Conservation (phyloP, 2,329 filamentous ascomycete species). For the Lasiodiplodia theobromae region DNA sequence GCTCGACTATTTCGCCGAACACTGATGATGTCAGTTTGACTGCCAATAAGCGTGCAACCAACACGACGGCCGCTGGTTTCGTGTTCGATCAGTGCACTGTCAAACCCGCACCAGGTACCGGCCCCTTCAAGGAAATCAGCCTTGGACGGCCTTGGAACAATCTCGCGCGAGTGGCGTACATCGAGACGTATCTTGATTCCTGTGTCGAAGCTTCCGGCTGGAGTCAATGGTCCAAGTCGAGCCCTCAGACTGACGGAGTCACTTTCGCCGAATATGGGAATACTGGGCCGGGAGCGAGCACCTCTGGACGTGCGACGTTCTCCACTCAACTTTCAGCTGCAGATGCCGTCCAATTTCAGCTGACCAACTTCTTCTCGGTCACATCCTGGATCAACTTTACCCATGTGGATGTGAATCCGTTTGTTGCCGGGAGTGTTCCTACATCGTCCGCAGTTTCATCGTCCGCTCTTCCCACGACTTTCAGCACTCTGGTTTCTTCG, state of each 20-base stretch:
- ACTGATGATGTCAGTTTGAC: constrained; percentile 47
- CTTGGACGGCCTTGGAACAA: constrained; percentile 59
- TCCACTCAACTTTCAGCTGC: constrained; percentile 34
- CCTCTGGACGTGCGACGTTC: constrained; percentile 44
- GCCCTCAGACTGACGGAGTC: constrained; percentile 38
- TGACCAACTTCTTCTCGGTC: constrained; percentile 50
- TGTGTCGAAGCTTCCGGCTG: constrained; percentile 67
- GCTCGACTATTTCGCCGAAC: constrained; percentile 47
- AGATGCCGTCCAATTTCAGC: constrained; percentile 48
- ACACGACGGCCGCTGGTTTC: constrained; percentile 53
- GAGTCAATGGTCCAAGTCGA: constrained; percentile 46
- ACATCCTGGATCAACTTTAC: constrained; percentile 54
- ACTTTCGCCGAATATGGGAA: constrained; percentile 60
- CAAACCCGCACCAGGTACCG: constrained; percentile 43
- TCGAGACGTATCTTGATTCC: constrained; percentile 56
- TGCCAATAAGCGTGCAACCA: constrained; percentile 49
- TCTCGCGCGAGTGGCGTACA: constrained; percentile 57
- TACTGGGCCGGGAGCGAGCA: constrained; percentile 60
- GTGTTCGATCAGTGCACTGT: constrained; percentile 61
- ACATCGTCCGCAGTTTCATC: constrained; percentile 36
- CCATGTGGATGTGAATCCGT: constrained; percentile 48
- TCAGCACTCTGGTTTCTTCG: constrained; percentile 33
- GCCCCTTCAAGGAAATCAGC: constrained; percentile 46
- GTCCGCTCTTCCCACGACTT: constrained; percentile 35
- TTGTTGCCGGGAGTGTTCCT: constrained; percentile 43